These are phyloP conservation scores for Sporobolus alterniflorus DNA, from an alignment of 202 grass and related monocot species.

Conservation along the genomic window DNA sequence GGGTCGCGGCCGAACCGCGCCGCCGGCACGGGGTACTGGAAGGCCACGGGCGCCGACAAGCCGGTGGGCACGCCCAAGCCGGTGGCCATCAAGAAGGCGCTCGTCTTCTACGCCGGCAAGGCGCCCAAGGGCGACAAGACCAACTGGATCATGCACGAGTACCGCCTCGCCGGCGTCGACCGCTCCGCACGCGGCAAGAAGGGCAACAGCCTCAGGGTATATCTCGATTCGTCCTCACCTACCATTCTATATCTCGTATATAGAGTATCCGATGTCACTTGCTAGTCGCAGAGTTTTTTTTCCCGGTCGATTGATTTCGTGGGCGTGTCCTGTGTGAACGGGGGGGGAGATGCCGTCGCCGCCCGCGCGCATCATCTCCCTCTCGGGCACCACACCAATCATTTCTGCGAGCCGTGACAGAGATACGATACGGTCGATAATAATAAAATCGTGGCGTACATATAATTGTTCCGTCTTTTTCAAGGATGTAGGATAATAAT, in stretches of 20 bases:
- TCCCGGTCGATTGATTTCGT: background rate
- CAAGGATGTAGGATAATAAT: too few species aligned
- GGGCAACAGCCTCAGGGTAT: too few species aligned
- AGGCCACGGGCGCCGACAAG: constrained; percentile 89
- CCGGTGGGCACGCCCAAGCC: constrained; percentile 69
- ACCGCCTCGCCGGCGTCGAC: constrained; percentile 84
- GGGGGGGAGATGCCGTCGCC: constrained; percentile 42
- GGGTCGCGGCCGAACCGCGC: constrained; percentile 83
- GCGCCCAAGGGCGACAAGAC: constrained; percentile 92
- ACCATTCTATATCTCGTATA: too few species aligned
- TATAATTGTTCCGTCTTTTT: background rate
- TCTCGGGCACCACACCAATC: constrained; percentile 36
- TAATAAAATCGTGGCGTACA: background rate
- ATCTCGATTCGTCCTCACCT: too few species aligned
- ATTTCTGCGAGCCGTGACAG: constrained; percentile 24
- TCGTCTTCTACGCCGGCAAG: constrained; percentile 92
- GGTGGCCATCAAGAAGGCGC: constrained; percentile 80
- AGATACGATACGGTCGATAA: constrained; percentile 1
- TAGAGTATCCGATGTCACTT: too few species aligned
- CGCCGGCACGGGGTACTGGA: constrained; percentile 79
- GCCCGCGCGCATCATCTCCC: constrained; percentile 51
- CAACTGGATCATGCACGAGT: constrained; percentile 99
- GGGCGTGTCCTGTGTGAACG: constrained; percentile 57
- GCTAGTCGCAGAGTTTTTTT: background rate
- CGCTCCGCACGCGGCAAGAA: constrained; percentile 49